Evolutionary conservation across 768 basidiomycete genomes (phyloP).

Genomic region (Lactarius hatsudake): DNA sequence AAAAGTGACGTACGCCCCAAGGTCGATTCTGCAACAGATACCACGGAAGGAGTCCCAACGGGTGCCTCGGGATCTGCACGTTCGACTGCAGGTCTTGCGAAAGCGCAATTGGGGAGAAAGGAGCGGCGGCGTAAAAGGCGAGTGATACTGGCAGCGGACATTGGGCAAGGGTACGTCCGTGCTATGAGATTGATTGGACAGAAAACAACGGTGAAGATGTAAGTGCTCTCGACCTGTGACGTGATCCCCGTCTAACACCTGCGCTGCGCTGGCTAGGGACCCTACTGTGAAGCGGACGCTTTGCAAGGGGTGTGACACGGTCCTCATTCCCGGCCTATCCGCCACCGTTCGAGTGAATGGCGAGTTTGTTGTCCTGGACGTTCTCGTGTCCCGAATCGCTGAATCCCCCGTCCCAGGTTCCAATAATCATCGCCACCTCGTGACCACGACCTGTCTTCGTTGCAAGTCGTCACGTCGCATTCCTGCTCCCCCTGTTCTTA

Average conservation of each 20-base stretch:
- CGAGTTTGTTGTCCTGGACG: conserved; percentile 26
- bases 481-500: conserved; percentile 55
- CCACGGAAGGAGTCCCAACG: background rate
- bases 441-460: conserved; percentile 56
- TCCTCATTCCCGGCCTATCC: conserved; percentile 67
- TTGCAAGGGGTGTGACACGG: conserved; percentile 64
- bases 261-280: conserved; percentile 47
- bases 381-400: conserved; percentile 31
- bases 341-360: conserved; percentile 64
- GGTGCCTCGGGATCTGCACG: background rate
- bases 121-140: conserved; percentile 28
- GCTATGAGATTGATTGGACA: conserved; percentile 69
- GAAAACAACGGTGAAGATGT: conserved; percentile 80
- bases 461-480: conserved; percentile 63
- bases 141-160: conserved; percentile 42
- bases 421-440: conserved; percentile 48
- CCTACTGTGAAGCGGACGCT: conserved; percentile 79
- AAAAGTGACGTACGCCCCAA: background rate
- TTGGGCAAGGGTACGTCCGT: conserved; percentile 62
- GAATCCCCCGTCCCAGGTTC: conserved; percentile 35
- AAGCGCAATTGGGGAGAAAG: background rate
- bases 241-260: background rate
- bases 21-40: background rate
- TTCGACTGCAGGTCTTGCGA: background rate
- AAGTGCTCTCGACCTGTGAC: conserved; percentile 27